Evolutionary conservation across 768 basidiomycete genomes (phyloP), one percentile per base, ranked within the genome.

Genomic region (Suillus spraguei): DNA sequence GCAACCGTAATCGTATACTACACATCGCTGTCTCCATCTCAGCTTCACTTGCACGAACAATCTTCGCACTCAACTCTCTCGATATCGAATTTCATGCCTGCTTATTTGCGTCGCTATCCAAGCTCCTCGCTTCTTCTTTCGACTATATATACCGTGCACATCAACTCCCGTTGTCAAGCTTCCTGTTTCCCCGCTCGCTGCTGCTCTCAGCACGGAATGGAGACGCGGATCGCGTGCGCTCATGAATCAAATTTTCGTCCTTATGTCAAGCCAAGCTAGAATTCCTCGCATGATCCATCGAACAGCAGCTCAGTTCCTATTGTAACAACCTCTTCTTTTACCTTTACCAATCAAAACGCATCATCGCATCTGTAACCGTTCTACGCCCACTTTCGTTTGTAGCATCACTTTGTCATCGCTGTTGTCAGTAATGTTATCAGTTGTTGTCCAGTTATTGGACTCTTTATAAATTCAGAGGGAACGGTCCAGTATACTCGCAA

Each of bases 21-120:
- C 66, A 66, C 75, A 73, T 69, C 66, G 60, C 53, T 62, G 66
- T 66, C 64, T 69, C 65, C 59, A 70, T 65, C 68, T 62, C 64
- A 70, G 54, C 60, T 63, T 56, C 61, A 56, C 65, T 65, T 71
- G 66, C 58, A 67, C 55, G 72, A 68, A 71, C 71, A 70, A 76
- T 77, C 68, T 76, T 65, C 54, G 72, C 74, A 77, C 76, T 67
- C 63, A 77, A 77, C 64, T 72, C 66, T 71, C 70, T 24, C 36
- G 38, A 39, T 28, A 58, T 58, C 56, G 56, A 58, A 58, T 58
- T 58, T 58, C 24, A 39, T 38, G 56, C 56, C 56, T 58, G 56
- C 56, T 58, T 41, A 58, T 58, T 58, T 58, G 38, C 56, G 39
- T 41, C 39, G 38, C 39, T 41, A 58, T 58, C 55, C 56, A 58